Conservation (phyloP, 176 grass and related monocot species). For the Rhipidocladum racemiflorum region DNA sequence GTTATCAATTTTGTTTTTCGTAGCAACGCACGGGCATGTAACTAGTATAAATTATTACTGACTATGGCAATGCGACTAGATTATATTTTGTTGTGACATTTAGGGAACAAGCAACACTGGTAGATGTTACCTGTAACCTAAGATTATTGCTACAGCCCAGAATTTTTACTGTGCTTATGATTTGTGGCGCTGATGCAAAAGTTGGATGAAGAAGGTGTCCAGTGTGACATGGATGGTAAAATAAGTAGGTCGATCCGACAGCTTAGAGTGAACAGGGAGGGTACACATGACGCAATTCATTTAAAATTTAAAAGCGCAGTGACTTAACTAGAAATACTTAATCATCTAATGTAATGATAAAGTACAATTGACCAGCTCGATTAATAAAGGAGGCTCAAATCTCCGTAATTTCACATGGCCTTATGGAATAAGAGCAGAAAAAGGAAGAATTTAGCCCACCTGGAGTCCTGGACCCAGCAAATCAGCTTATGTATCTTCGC, state of each 20-base stretch:
- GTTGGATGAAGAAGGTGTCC: background rate
- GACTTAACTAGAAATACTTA: slow-evolving; percentile 32
- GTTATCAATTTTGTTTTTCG: too few species aligned
- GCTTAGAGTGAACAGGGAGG: slow-evolving; percentile 44
- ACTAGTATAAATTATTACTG: too few species aligned
- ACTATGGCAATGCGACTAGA: background rate
- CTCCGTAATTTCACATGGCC: slow-evolving; percentile 51
- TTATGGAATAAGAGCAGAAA: slow-evolving; percentile 49
- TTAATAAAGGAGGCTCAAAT: slow-evolving; percentile 38
- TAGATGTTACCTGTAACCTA: background rate
- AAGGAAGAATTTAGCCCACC: slow-evolving; percentile 47
- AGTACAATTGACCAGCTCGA: slow-evolving; percentile 43
- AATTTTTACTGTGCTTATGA: background rate
- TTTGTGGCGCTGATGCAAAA: slow-evolving; percentile 19
- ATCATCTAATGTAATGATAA: slow-evolving; percentile 32
- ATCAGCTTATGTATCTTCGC: slow-evolving; percentile 47
- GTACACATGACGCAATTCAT: slow-evolving; percentile 30
- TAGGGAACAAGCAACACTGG: background rate
- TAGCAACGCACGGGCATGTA: too few species aligned
- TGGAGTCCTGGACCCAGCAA: slow-evolving; percentile 58
- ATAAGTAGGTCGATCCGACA: slow-evolving; percentile 41
- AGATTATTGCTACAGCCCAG: background rate
- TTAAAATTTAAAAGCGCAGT: slow-evolving; percentile 25
- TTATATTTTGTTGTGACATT: background rate
- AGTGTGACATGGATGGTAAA: slow-evolving; percentile 21